A percentile compares a stretch with the other conserved stretches of the same genome.
These are phyloP conservation scores for Mycena belliarum DNA, from an alignment of 768 basidiomycete species.

Conservation along the genomic window DNA sequence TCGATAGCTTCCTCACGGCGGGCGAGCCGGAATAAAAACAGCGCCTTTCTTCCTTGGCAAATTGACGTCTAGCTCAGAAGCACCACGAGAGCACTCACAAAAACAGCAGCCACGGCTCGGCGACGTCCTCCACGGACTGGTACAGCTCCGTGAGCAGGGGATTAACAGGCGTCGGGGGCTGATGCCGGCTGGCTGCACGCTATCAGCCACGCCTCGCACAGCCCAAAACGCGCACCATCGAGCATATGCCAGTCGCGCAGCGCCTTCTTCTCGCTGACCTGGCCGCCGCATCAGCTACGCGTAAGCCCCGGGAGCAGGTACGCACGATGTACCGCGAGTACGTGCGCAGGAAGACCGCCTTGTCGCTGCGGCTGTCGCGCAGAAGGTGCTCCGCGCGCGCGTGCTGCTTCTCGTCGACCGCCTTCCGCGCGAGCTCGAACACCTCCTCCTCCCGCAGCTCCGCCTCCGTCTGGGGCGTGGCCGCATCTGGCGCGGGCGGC, in stretches of 20 bases:
- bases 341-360: slow-evolving; percentile 24
- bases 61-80: background rate
- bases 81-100: slow-evolving; percentile 43
- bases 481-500: slow-evolving; percentile 7
- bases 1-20: slow-evolving; percentile 66
- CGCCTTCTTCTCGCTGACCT: slow-evolving; percentile 44
- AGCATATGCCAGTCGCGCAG: slow-evolving; percentile 64
- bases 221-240: slow-evolving; percentile 38
- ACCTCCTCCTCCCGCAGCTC: slow-evolving; percentile 52
- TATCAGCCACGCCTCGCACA: background rate
- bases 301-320: background rate
- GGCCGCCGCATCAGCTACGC: background rate
- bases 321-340: slow-evolving; percentile 21
- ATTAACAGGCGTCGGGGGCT: slow-evolving; percentile 54
- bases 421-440: slow-evolving; percentile 53
- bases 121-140: slow-evolving; percentile 41
- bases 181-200: slow-evolving; percentile 44
- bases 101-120: slow-evolving; percentile 67
- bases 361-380: slow-evolving; percentile 45
- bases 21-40: slow-evolving; percentile 61
- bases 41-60: slow-evolving; percentile 50
- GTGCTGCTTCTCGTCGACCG: slow-evolving; percentile 61
- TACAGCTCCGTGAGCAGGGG: slow-evolving; percentile 45
- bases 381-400: slow-evolving; percentile 55
- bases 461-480: slow-evolving; percentile 36